Base-by-base conservation (phyloP, 2,329 filamentous ascomycete species). In the Capronia americana region DNA sequence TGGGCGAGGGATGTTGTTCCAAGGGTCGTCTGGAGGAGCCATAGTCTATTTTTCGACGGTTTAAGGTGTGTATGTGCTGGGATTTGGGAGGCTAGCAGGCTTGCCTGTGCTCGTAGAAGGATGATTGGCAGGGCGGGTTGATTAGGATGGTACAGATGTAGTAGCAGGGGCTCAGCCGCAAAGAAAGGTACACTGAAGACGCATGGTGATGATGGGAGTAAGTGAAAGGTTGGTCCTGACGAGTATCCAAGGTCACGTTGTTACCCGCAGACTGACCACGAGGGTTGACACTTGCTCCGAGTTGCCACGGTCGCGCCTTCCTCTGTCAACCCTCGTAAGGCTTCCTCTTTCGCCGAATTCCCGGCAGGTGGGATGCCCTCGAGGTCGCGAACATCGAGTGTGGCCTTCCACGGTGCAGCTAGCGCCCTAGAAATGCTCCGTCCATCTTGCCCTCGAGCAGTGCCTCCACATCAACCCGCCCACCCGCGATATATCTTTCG, bases 401-500 rank as follows among this genome's bases (percentile, higher is more conserved):
- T 14, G 14, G 34, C 12, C 34, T 41, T 14, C 12, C 3, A 14
- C 34, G 4, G 4, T 41, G 34, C 34, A 41, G 46, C n/a, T 50
- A 70, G 32, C 65, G 65, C 38, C 60, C 63, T 6, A 70, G 57
- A 63, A 70, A 70, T 26, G 63, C 61, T 11, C 60, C 60, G 38
- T 66, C 63, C 44, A 63, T 58, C 46, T 83, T 85, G 11, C 83
- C 85, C n/a, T 87, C 87, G 63, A 97, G 77, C 72, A 92, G 84
- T 59, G 89, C 84, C 69, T 88, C 89, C 5, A 97, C 83, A 79
- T 97, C 91, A n/a, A 97, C 87, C n/a, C 86, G 83, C 0, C 92
- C 92, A n/a, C 87, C 86, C 0, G 92, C 92, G 67, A 97, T 82
- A 78, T 97, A 98, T 74, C 85, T 86, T 80, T 93, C 92, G 74